A percentile compares a stretch with the other conserved stretches of the same genome.
Evolutionary conservation across 768 basidiomycete genomes (phyloP).

Genomic region (Coprinellus aureogranulatus): DNA sequence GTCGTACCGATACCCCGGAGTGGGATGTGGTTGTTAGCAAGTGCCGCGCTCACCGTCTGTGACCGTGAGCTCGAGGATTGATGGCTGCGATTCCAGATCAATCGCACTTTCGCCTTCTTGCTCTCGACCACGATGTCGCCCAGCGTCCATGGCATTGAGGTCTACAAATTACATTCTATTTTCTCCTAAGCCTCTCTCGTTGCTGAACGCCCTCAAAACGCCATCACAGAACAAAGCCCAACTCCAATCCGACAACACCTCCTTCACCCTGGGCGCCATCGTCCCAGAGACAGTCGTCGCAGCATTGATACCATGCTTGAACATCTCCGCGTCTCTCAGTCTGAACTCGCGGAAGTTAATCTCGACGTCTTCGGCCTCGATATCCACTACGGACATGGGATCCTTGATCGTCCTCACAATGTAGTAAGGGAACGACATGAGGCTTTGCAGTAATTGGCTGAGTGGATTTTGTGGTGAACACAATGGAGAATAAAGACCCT

Average conservation of each 20-base stretch:
- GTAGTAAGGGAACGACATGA: slow-evolving; percentile 29
- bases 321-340: slow-evolving; percentile 40
- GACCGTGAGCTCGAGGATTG: no score
- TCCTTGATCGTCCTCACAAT: slow-evolving; percentile 24
- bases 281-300: slow-evolving; percentile 15
- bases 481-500: neutral
- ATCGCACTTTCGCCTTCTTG: no score
- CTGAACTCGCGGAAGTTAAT: slow-evolving; percentile 43
- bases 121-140: no score
- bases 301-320: slow-evolving; percentile 27
- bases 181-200: no score
- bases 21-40: no score
- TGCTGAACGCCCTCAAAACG: neutral
- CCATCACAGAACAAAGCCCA: slow-evolving; percentile 9
- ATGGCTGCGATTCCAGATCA: no score
- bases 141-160: no score
- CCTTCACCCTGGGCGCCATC: slow-evolving; percentile 11
- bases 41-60: no score
- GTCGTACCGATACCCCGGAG: no score
- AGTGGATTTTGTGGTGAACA: neutral
- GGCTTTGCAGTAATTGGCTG: slow-evolving; percentile 18
- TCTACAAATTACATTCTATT: no score
- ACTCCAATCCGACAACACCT: slow-evolving; percentile 13
- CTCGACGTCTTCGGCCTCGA: slow-evolving; percentile 35
- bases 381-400: slow-evolving; percentile 31